Evolutionary conservation across 2,329 filamentous ascomycete genomes (phyloP), one percentile per base, ranked within the genome.

Genomic region (Paecilomyces formosus): DNA sequence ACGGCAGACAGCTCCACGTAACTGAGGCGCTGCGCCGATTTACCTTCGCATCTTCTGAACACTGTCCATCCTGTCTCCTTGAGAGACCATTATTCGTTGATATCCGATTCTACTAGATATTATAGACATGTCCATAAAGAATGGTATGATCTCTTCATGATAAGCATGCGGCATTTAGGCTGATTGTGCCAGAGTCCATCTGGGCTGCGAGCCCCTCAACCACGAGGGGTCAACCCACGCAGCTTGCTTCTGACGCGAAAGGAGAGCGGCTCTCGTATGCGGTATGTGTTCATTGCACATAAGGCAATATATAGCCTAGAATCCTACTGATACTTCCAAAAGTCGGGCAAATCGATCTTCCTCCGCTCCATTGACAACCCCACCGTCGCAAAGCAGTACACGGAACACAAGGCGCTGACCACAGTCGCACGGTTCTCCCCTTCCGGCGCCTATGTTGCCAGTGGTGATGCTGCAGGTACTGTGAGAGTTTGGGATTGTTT

Each of bases 271-370:
- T 99, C 77, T 89, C 91, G 60, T 99, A 99, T 75, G 91, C 93
- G 61, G 92, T 95, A 81, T 74, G 87, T 76, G n/a, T 45, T 18
- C n/a, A 15, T 45, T 18, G 18, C 18, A 45, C n/a, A 2, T 3
- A 45, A 45, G n/a, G 15, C n/a, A 9, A 1, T 7, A 45, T 45
- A 45, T 3, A 9, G 9, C 13, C 21, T 52, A 55, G n/a, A 22
- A 15, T 2, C 33, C 52, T 59, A 57, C 57, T 63, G 24, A 61
- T 54, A 60, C 21, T 24, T 28, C 24, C 33, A 55, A 12, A 66
- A 95, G 91, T 93, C 92, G 56, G 92, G 91, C 70, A 97, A 97
- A 81, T 97, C 93, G 62, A 88, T 99, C 76, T 97, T 97, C 78
- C 82, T 99, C 54, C 91, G 94, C 66, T 92, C 88, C 62, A 96